Evolutionary conservation across 2,329 filamentous ascomycete genomes (phyloP), one percentile per base, ranked within the genome.

Genomic region (Aspergillus sp.): DNA sequence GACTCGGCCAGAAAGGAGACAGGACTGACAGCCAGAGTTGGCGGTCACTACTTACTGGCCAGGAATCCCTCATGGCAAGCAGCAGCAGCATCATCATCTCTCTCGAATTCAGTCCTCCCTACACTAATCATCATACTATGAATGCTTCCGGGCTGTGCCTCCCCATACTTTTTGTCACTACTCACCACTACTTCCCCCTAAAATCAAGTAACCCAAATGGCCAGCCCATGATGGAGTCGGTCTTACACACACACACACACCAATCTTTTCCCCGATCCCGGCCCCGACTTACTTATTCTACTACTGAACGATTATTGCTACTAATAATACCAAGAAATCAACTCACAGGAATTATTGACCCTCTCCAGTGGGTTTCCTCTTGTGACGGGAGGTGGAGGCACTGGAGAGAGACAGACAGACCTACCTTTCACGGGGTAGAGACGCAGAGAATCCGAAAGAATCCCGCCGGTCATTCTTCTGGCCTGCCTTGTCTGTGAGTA

Each of bases 361-460:
- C 23, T 48, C 45, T 23, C 45, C 32, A 36, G 23, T n/a, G 45
- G 45, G 19, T 45, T 45, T 45, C 9, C 25, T 48, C 25, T 15
- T 15, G 21, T 28, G 19, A 28, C 25, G 38, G 36, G 36, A 15
- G 38, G 30, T 36, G 32, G 32, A 36, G 32, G 32, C 25, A 28
- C 25, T 28, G 25, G 25, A 10, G 10, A 10, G 32, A 36, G 32
- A 36, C 32, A 32, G 28, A 25, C 23, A 12, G 30, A 32, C 30
- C 30, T 4, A 32, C 30, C 32, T 19, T 55, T 41, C 52, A 45
- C 52, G 43, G 52, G 52, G 52, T 55, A 55, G 52, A 55, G 52
- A 55, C 39, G 52, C 21, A 55, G 38, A 55, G 52, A 55, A 55
- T 12, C 52, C 30, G 39, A 55, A 39, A 55, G 52, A 55, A 55